Percentiles rank a stretch among this genome's conserved stretches.
These are phyloP conservation scores for Nepenthes alata DNA, from an alignment of 179 eudicot genomes.

Conservation along the genomic window DNA sequence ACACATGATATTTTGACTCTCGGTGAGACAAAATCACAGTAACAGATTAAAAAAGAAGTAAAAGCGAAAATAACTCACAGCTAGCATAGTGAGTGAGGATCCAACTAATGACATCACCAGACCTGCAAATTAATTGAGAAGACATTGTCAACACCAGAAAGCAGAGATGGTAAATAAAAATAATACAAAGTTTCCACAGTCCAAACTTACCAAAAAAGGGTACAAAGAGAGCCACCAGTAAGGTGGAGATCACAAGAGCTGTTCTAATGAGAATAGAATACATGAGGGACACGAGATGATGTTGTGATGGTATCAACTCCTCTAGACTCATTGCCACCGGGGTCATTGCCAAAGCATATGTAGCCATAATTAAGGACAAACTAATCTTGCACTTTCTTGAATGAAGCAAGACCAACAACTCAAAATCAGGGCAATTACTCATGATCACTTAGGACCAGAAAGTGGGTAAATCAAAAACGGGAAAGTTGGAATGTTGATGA, in stretches of 20 bases:
- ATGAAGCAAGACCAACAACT: not conserved
- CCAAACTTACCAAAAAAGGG: slow-evolving; percentile 83
- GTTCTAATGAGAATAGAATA: slow-evolving; percentile 78
- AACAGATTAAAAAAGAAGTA: not conserved
- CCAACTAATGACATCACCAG: slow-evolving; percentile 85
- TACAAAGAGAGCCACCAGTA: slow-evolving; percentile 51
- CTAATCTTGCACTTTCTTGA: not conserved
- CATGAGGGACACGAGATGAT: slow-evolving; percentile 32
- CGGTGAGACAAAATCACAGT: no score
- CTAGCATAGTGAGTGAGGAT: slow-evolving; percentile 86
- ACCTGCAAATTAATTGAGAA: slow-evolving; percentile 27
- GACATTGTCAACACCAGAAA: not conserved
- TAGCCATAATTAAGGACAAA: slow-evolving; percentile 43
- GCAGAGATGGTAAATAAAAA: no score
- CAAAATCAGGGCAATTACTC: not conserved
- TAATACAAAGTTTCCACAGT: not conserved
- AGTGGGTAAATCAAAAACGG: no score
- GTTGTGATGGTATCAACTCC: slow-evolving; percentile 73
- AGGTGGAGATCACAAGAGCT: slow-evolving; percentile 64
- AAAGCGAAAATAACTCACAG: slow-evolving; percentile 32
- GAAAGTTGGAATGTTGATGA: no score
- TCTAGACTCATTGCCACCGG: slow-evolving; percentile 94
- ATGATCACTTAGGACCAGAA: no score
- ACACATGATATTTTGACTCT: no score
- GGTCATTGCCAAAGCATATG: slow-evolving; percentile 83